Conservation (phyloP, 2,329 filamentous ascomycete genomes). For the Claviceps digitariae region DNA sequence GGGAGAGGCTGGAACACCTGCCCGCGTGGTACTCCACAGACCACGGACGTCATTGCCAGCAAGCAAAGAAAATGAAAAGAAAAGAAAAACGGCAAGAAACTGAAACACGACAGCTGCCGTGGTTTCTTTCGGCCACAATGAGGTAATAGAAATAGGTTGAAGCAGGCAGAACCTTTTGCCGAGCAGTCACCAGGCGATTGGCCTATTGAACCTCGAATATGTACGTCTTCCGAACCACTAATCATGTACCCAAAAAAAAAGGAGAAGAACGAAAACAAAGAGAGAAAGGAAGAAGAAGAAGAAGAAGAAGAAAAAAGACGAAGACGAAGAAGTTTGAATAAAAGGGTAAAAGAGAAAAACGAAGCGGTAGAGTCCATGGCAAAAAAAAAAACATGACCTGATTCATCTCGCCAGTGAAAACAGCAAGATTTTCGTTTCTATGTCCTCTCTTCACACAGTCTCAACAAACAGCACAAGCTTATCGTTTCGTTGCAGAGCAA, state of each 20-base stretch:
- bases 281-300: neutral
- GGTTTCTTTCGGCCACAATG: neutral
- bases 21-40: neutral
- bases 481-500: constrained; percentile 69
- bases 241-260: constrained; percentile 10
- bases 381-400: neutral
- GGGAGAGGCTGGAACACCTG: neutral
- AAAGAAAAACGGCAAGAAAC: neutral
- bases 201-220: constrained; percentile 11
- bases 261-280: neutral
- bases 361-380: neutral
- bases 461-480: constrained; percentile 72
- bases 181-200: constrained; percentile 10
- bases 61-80: neutral
- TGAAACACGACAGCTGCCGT: neutral
- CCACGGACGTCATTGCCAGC: neutral
- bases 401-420: neutral
- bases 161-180: neutral
- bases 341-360: neutral
- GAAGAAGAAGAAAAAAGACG: neutral
- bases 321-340: neutral
- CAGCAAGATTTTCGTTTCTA: neutral
- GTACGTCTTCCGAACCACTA: constrained; percentile 15
- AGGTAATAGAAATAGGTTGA: neutral
- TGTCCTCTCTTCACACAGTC: constrained; percentile 24